Evolutionary conservation across 1,284 basidiomycete species (phyloP).

Genomic region (Cystobasidium slooffiae): DNA sequence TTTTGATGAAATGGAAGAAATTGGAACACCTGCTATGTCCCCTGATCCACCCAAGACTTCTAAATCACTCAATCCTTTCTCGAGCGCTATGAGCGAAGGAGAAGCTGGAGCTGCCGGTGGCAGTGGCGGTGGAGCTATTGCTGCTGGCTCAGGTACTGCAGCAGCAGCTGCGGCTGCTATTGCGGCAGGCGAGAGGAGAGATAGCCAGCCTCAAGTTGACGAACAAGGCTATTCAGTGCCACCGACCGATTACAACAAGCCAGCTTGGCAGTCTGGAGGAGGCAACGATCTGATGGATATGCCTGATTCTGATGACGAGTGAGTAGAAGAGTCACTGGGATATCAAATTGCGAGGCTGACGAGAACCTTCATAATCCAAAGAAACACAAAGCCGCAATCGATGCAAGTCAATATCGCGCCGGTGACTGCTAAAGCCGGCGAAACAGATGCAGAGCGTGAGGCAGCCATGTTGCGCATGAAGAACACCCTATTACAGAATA

Average conservation of each 20-base stretch:
- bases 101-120: background rate
- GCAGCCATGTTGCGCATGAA: slow-evolving; percentile 70
- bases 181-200: slow-evolving; percentile 8
- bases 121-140: background rate
- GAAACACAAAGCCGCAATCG: slow-evolving; percentile 61
- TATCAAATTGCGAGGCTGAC: background rate
- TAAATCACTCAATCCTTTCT: slow-evolving; percentile 29
- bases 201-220: slow-evolving; percentile 56
- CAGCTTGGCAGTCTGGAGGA: slow-evolving; percentile 56
- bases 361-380: background rate
- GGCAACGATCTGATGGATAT: slow-evolving; percentile 53
- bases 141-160: background rate
- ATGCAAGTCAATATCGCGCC: slow-evolving; percentile 63
- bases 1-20: slow-evolving; percentile 32
- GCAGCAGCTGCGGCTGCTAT: slow-evolving; percentile 7
- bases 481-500: slow-evolving; percentile 62
- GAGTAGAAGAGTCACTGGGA: background rate
- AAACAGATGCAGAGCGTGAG: slow-evolving; percentile 63
- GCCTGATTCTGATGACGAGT: slow-evolving; percentile 43
- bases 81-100: slow-evolving; percentile 8
- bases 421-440: slow-evolving; percentile 52
- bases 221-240: slow-evolving; percentile 62
- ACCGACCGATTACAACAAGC: slow-evolving; percentile 59
- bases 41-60: slow-evolving; percentile 20
- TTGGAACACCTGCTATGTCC: slow-evolving; percentile 21